Percentiles rank a stretch among this genome's conserved stretches.
phyloP scores from a whole-genome alignment of 2,329 filamentous ascomycete genomes.

The Pseudopyrenochaeta lycopersici region DNA sequence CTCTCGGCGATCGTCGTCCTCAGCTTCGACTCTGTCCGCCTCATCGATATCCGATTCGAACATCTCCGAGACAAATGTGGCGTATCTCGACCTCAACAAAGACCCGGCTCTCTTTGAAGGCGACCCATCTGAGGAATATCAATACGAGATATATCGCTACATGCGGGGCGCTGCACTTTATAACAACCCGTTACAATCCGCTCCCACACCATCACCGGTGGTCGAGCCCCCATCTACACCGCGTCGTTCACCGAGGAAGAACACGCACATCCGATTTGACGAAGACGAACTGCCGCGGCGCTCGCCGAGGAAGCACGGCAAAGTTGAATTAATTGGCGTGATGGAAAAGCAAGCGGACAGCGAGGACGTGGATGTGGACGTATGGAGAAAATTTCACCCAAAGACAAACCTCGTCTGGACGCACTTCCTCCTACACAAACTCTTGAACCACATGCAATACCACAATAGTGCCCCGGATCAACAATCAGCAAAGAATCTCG shows the following conservation, averaged over 20 bases:
- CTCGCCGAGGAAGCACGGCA: slow-evolving; percentile 10
- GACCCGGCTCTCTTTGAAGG: slow-evolving; percentile 57
- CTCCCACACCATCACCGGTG: slow-evolving; percentile 4
- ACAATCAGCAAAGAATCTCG: slow-evolving; percentile 18
- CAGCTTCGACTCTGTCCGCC: slow-evolving; percentile 9
- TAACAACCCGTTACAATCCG: slow-evolving; percentile 52
- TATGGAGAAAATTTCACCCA: slow-evolving; percentile 66
- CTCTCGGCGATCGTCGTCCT: slow-evolving; percentile 18
- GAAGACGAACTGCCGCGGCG: slow-evolving; percentile 3
- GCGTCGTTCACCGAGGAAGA: slow-evolving; percentile 33
- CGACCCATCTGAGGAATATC: slow-evolving; percentile 59
- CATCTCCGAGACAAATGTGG: slow-evolving; percentile 37
- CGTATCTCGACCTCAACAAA: slow-evolving; percentile 57
- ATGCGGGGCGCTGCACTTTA: slow-evolving; percentile 59
- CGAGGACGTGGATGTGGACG: slow-evolving; percentile 5
- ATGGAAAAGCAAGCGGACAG: not conserved
- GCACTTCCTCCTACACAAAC: slow-evolving; percentile 66
- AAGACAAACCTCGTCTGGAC: slow-evolving; percentile 71
- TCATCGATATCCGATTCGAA: slow-evolving; percentile 5
- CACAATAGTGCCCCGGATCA: slow-evolving; percentile 26
- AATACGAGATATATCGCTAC: slow-evolving; percentile 66
- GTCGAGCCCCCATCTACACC: slow-evolving; percentile 16
- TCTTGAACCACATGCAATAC: slow-evolving; percentile 55
- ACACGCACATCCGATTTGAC: slow-evolving; percentile 41
- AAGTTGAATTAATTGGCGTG: not conserved